phyloP scores from a whole-genome alignment of 1,284 basidiomycete species.

The Trichosporon sp. region DNA sequence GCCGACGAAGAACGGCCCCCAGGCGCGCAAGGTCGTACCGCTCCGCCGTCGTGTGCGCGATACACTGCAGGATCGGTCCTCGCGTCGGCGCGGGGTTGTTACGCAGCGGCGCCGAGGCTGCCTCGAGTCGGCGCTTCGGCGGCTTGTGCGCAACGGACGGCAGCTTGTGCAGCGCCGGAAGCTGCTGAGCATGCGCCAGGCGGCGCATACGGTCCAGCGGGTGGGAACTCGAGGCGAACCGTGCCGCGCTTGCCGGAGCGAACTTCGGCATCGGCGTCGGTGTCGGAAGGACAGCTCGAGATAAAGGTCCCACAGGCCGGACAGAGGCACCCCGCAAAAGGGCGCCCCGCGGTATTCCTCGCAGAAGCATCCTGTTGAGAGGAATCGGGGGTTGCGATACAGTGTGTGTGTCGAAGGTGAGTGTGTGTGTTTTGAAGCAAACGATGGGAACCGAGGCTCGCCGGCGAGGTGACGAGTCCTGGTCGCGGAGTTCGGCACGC shows the following conservation, averaged over 20 bases:
- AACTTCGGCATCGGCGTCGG: not conserved
- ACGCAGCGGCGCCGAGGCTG: constrained; percentile 44
- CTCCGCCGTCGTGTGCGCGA: constrained; percentile 48
- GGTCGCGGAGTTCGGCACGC: not conserved
- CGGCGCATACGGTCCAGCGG: not conserved
- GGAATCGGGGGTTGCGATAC: not conserved
- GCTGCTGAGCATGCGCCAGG: not conserved
- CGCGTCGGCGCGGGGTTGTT: constrained; percentile 41
- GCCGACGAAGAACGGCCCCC: constrained; percentile 25
- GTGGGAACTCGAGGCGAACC: not conserved
- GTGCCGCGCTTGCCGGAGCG: not conserved
- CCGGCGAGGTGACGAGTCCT: not conserved
- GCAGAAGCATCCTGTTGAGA: not conserved
- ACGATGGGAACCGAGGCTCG: not conserved
- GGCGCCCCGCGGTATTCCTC: not conserved
- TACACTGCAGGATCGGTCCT: constrained; percentile 46
- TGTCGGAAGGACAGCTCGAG: not conserved
- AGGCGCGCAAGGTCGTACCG: constrained; percentile 43
- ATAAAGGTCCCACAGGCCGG: not conserved
- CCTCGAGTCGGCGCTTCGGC: constrained; percentile 46
- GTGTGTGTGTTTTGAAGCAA: too few relatives aligned
- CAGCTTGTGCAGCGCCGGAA: not conserved
- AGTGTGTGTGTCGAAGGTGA: too few relatives aligned
- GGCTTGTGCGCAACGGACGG: constrained; percentile 37
- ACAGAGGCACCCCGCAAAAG: not conserved